Conservation (phyloP, 2,329 filamentous ascomycete genomes). For the Neurospora crassa region DNA sequence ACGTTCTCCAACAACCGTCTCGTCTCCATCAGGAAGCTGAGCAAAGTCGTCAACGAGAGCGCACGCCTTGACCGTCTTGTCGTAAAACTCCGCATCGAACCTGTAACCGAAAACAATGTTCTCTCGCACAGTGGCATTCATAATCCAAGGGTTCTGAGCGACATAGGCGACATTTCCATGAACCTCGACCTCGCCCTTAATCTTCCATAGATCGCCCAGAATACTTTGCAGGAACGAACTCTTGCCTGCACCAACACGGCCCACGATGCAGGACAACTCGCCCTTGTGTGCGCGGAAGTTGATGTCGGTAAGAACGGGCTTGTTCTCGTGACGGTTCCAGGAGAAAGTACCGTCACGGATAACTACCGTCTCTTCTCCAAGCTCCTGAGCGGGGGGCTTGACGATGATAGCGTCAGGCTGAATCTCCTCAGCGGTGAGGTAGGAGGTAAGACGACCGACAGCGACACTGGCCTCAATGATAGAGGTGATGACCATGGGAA, state of each 20-base stretch:
- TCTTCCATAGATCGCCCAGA: slow-evolving; percentile 86
- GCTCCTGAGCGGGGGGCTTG: slow-evolving; percentile 60
- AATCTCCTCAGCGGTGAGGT: slow-evolving; percentile 79
- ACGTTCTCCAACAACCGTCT: slow-evolving; percentile 92
- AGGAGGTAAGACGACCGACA: slow-evolving; percentile 73
- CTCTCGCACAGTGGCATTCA: slow-evolving; percentile 95
- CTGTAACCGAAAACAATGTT: slow-evolving; percentile 96
- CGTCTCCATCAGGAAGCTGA: slow-evolving; percentile 87
- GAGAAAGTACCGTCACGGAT: slow-evolving; percentile 84
- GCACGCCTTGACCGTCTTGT: slow-evolving; percentile 84
- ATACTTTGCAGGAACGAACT: slow-evolving; percentile 85
- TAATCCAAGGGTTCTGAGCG: slow-evolving; percentile 88
- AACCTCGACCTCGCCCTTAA: slow-evolving; percentile 71
- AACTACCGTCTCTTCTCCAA: slow-evolving; percentile 76
- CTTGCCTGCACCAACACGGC: slow-evolving; percentile 89
- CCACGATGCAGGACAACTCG: slow-evolving; percentile 85
- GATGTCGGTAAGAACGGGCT: slow-evolving; percentile 68
- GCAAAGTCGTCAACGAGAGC: slow-evolving; percentile 85
- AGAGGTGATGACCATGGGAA: slow-evolving; percentile 96
- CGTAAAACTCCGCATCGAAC: slow-evolving; percentile 89
- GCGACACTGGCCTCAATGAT: slow-evolving; percentile 96
- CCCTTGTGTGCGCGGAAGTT: slow-evolving; percentile 86
- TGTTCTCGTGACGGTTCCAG: slow-evolving; percentile 77
- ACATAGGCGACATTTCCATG: slow-evolving; percentile 83
- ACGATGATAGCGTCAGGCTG: slow-evolving; percentile 71